Evolutionary conservation across 129 eudicot genomes (phyloP), one percentile per base, ranked within the genome.

Genomic region (Pittosporum tobira): DNA sequence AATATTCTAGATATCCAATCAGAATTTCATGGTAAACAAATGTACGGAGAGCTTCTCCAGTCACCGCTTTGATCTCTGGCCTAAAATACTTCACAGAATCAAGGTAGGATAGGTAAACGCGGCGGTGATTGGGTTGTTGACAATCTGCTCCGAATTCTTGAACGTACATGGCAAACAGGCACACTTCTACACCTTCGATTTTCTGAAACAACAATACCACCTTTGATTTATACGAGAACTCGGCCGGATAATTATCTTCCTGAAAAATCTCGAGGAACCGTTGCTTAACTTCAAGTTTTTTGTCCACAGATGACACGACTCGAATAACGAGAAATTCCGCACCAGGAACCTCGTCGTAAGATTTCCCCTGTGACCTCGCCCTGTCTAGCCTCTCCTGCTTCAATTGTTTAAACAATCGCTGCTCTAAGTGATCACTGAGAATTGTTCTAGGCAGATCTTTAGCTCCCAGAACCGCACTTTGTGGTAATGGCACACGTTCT

Each of bases 171-270:
- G 94, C 98, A 78, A 83, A 90, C 24, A 90, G 73, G 81, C 98
- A 90, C 25, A 90, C 98, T 81, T 90, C 98, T 29, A 90, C 98
- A 29, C 98, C 98, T 78, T 90, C 98, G 50, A 86, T 90, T 76
- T 84, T 86, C 79, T 90, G 98, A 61, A 90, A 90, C 52, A 90
- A 64, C 49, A 90, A 68, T 55, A 90, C 81, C 6, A 83, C 98
- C 95, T 90, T 86, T 6, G 98, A 90, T 75, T 90, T 90, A 67
- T 90, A 90, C 22, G 87, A 81, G 61, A 73, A 90, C 61, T 90
- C 98, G 10, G 64, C 53, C 1, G 98, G 94, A 61, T 86, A 90
- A 60, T 90, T 90, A 53, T 83, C 89, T 42, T 90, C 98, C 65
- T 77, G 84, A 65, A 90, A 86, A 65, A 86, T 86, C 30, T 86